Base-by-base conservation (phyloP, 1,284 basidiomycete species). In the Phellopilus nigrolimitatus region DNA sequence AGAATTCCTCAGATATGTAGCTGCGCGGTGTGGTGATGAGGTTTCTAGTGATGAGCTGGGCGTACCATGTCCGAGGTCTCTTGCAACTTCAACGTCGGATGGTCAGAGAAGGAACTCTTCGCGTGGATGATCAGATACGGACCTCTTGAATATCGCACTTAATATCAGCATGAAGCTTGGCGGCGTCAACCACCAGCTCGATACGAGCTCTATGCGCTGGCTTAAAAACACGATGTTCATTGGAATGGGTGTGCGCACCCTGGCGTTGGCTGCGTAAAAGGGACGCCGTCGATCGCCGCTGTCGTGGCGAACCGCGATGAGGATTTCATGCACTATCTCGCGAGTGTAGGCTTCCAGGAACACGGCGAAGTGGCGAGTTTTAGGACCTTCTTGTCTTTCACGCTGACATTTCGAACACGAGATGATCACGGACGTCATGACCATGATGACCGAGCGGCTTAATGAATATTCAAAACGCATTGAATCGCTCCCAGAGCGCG, bases 171-270 rank as follows among this genome's bases (percentile, higher is more conserved):
- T 79, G 27, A 91, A 91, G 65, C 76, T 91, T 1, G 84, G 86
- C 2, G 89, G 89, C 0, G 67, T 81, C 22, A 91, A 91, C 60
- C 87, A 89, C 64, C 61, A 75, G 54, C 66, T 90, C 25, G 80
- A 84, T 37, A 59, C 68, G 0, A 57, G 57, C 3, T 75, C 75
- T 2, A 79, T 83, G 74, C 56, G 56, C 21, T 89, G 87, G 87
- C 64, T 89, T 34, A 78, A 75, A 60, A 74, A 74, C 53, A 88
- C 88, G 13, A 91, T 91, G 81, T 66, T 91, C 62, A 80, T 91
- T 9, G 89, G 88, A 0, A 82, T 85, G 36, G 86, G 91, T 59
- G 88, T 91, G 1, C 84, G 0, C 87, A 91, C 63, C 81, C 84
- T 1, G 72, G 80, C 0, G 76, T 74, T 0, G 70, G 66, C 5